Evolutionary conservation across 768 basidiomycete genomes (phyloP).

Genomic region (Sistotremastrum niveocremeum): DNA sequence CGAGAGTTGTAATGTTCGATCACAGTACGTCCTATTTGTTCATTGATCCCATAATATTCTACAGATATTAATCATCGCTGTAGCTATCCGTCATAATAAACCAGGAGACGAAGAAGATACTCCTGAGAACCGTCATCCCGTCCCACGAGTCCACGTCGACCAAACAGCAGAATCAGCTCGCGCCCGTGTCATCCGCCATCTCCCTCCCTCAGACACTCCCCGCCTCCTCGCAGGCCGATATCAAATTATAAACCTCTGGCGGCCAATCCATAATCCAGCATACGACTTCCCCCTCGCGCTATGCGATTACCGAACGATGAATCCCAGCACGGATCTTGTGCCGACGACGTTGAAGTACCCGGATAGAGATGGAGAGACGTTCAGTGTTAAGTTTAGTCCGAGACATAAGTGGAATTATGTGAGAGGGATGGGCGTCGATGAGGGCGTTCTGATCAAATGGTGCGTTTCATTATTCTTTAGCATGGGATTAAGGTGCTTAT

Average conservation of each 20-base stretch:
- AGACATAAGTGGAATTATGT: conserved; percentile 33
- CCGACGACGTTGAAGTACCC: conserved; percentile 26
- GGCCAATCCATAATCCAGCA: conserved; percentile 32
- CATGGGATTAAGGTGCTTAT: not conserved
- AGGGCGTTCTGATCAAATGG: conserved; percentile 36
- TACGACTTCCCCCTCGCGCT: conserved; percentile 36
- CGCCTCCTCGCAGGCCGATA: conserved; percentile 29
- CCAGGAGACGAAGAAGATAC: conserved; percentile 22
- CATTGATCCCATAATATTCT: not conserved
- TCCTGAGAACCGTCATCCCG: conserved; percentile 31
- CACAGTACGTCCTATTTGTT: conserved; percentile 33
- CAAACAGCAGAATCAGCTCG: conserved; percentile 28
- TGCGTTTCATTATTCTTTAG: conserved; percentile 11
- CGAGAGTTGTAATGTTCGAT: conserved; percentile 45
- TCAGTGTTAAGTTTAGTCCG: conserved; percentile 23
- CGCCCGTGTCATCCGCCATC: conserved; percentile 30
- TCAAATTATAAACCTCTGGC: conserved; percentile 44
- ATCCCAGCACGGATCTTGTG: conserved; percentile 23
- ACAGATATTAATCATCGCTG: not conserved
- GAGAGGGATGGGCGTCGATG: conserved; percentile 30
- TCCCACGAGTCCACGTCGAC: conserved; percentile 30
- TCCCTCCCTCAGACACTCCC: conserved; percentile 25
- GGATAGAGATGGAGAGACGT: conserved; percentile 31
- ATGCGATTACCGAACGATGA: conserved; percentile 32
- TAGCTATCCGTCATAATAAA: conserved; percentile 30